Conservation (phyloP, 768 basidiomycete genomes). For the Daedalea quercina region DNA sequence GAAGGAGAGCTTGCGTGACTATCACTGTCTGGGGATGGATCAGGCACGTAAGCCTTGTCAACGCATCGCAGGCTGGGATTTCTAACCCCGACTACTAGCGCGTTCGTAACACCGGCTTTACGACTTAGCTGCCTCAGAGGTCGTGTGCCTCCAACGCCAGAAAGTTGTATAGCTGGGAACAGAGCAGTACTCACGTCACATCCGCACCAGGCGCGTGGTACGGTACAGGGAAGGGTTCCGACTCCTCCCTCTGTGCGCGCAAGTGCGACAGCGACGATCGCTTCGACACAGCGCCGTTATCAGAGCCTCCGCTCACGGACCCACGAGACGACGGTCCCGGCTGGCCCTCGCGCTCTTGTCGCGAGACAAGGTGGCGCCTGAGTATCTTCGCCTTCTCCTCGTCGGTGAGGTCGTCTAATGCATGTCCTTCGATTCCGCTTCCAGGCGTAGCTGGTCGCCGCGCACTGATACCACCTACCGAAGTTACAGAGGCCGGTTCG, state of each 20-base stretch:
- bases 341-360: constrained; percentile 46
- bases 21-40: no score
- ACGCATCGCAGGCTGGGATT: no score
- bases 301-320: constrained; percentile 20
- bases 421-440: constrained; percentile 23
- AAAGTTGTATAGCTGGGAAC: neutral
- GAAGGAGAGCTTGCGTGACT: no score
- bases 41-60: no score
- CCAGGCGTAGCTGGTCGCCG: constrained; percentile 23
- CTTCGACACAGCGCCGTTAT: constrained; percentile 23
- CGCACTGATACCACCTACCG: constrained; percentile 35
- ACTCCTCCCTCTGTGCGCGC: constrained; percentile 34
- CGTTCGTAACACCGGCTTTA: no score
- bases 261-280: constrained; percentile 22
- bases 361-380: constrained; percentile 72
- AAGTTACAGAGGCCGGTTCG: constrained; percentile 12
- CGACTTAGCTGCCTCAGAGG: neutral
- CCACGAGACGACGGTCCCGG: constrained; percentile 12
- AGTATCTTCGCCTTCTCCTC: constrained; percentile 83
- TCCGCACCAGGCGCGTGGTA: constrained; percentile 86
- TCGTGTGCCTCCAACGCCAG: neutral
- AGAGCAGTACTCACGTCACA: constrained; percentile 65
- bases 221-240: constrained; percentile 80
- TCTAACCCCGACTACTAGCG: no score
- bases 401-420: constrained; percentile 60